phyloP scores from a whole-genome alignment of 139 green algal genomes.

The Nannochloris sp. region DNA sequence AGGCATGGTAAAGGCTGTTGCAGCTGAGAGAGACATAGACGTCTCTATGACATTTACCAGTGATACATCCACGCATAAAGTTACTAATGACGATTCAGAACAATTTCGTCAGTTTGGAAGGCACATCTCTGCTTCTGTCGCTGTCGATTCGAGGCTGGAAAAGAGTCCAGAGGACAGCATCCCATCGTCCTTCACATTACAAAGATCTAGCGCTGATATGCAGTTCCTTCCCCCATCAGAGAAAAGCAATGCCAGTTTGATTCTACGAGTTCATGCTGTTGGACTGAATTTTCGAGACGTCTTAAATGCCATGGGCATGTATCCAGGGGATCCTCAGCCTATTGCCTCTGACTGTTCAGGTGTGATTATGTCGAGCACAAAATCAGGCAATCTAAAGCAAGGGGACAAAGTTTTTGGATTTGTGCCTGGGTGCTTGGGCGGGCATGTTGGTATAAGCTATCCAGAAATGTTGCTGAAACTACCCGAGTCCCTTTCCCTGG shows the following conservation, averaged over 20 bases:
- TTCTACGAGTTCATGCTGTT: conserved; percentile 24
- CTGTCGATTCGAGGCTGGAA: no score
- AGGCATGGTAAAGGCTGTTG: conserved; percentile 13
- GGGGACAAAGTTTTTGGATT: conserved; percentile 69
- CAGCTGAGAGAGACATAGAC: neutral
- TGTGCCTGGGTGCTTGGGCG: conserved; percentile 56
- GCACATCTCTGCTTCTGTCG: no score
- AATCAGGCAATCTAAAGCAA: neutral
- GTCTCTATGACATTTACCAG: no score
- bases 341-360: conserved; percentile 42
- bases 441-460: conserved; percentile 32
- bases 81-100: no score
- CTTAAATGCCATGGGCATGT: conserved; percentile 53
- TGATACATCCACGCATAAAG: no score
- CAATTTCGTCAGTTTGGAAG: no score
- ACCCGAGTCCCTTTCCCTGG: conserved; percentile 48
- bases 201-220: no score
- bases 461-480: conserved; percentile 44
- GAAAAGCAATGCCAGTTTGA: no score
- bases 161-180: no score
- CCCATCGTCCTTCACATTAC: no score
- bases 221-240: no score
- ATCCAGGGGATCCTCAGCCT: conserved; percentile 37
- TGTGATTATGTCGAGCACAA: conserved; percentile 16
- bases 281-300: conserved; percentile 51